Conservation (phyloP, 2,329 filamentous ascomycete species). For the Pseudodiploospora longispora region DNA sequence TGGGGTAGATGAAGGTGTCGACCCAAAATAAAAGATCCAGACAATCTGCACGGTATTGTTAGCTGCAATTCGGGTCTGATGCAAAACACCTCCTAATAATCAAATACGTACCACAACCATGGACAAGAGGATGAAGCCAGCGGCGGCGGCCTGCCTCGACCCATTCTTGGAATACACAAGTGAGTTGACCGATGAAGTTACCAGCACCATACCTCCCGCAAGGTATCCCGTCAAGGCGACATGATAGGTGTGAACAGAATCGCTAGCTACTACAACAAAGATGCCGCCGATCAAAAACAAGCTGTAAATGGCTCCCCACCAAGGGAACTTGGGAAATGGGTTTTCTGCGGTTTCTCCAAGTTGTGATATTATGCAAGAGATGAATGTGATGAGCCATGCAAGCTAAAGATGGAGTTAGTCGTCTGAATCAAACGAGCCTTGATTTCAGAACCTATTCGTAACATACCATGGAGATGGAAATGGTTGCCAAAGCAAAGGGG, state of each 20-base stretch:
- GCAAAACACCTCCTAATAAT: neutral
- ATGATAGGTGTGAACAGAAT: slow-evolving; percentile 80
- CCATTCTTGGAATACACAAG: slow-evolving; percentile 70
- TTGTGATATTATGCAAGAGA: slow-evolving; percentile 71
- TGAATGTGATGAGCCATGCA: slow-evolving; percentile 89
- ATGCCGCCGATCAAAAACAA: slow-evolving; percentile 75
- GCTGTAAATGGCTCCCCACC: slow-evolving; percentile 86
- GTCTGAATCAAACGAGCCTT: neutral
- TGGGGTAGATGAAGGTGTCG: slow-evolving; percentile 75
- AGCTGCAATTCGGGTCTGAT: neutral
- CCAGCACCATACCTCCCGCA: slow-evolving; percentile 72
- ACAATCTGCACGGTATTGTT: slow-evolving; percentile 56
- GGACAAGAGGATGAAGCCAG: slow-evolving; percentile 87
- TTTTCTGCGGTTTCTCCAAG: slow-evolving; percentile 34
- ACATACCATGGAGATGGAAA: slow-evolving; percentile 82
- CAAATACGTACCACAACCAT: slow-evolving; percentile 71
- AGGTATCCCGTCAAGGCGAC: slow-evolving; percentile 87
- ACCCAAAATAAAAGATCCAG: slow-evolving; percentile 99
- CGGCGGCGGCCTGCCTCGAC: slow-evolving; percentile 75
- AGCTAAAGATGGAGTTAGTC: slow-evolving; percentile 47
- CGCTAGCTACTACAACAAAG: slow-evolving; percentile 73
- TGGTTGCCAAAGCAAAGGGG: slow-evolving; percentile 88
- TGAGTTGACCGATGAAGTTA: slow-evolving; percentile 77
- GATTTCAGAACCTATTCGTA: neutral
- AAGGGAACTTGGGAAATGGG: slow-evolving; percentile 75